Percentiles rank a stretch among this genome's conserved stretches.
phyloP scores from a whole-genome alignment of 1,139 yeast species.

The Scheffersomyces cryptocercus region DNA sequence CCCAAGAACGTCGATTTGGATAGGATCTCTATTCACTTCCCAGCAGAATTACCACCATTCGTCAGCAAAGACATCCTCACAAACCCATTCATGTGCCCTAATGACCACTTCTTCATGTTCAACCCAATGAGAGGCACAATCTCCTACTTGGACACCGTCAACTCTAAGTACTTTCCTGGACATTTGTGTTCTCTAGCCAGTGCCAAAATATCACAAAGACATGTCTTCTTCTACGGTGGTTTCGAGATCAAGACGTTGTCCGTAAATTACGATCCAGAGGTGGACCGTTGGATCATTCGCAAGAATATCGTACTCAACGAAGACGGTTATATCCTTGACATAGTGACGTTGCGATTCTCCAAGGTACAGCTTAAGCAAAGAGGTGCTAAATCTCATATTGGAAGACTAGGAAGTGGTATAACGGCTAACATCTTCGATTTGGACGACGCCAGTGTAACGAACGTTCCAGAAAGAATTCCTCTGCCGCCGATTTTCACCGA shows the following conservation, averaged over 20 bases:
- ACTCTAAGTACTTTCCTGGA: constrained; percentile 25
- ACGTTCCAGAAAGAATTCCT: constrained; percentile 15
- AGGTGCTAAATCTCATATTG: constrained; percentile 5
- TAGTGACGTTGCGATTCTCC: constrained; percentile 30
- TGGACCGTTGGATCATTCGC: constrained; percentile 40
- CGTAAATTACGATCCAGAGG: constrained; percentile 21
- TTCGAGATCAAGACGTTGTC: constrained; percentile 29
- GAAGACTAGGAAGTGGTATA: constrained; percentile 14
- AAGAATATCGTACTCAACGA: constrained; percentile 34
- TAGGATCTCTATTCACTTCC: constrained; percentile 39
- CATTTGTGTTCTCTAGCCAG: constrained; percentile 30
- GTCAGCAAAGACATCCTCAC: constrained; percentile 34
- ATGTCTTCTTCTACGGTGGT: constrained; percentile 46
- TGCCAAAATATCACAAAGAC: constrained; percentile 34
- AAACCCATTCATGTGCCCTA: constrained; percentile 37
- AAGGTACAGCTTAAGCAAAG: constrained; percentile 26
- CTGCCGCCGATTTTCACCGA: constrained; percentile 23
- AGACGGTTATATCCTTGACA: constrained; percentile 40
- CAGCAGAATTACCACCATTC: constrained; percentile 44
- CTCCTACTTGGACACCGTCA: constrained; percentile 28
- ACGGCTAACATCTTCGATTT: constrained; percentile 19
- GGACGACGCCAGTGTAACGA: constrained; percentile 1
- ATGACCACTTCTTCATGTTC: constrained; percentile 27
- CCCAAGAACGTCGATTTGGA: constrained; percentile 32
- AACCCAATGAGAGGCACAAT: constrained; percentile 38